These are phyloP conservation scores for Komagataella phaffii DNA, from an alignment of 805 yeast species.

Conservation along the genomic window DNA sequence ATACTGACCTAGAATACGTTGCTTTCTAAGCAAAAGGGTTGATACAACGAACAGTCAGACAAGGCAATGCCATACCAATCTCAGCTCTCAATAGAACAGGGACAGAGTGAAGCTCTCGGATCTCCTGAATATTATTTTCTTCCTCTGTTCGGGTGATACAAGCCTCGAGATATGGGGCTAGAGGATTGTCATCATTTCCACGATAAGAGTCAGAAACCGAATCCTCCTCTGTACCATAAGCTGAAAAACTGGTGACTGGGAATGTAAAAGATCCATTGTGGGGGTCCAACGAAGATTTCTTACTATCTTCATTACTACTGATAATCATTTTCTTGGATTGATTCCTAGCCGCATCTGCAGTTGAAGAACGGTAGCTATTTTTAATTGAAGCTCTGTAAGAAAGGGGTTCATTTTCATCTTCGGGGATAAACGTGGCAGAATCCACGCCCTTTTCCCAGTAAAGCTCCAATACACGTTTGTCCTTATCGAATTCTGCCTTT, in stretches of 20 bases:
- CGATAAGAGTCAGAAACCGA: conserved; percentile 3
- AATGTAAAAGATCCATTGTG: not conserved
- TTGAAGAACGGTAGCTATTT: conserved; percentile 62
- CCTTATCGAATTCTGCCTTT: conserved; percentile 83
- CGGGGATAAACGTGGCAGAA: conserved; percentile 81
- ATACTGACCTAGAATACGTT: conserved; percentile 1
- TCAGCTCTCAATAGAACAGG: conserved; percentile 86
- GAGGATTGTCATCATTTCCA: conserved; percentile 18
- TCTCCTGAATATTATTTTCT: conserved; percentile 61
- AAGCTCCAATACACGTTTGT: conserved; percentile 54
- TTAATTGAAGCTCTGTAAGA: conserved; percentile 69
- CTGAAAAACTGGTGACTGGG: not conserved
- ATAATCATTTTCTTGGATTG: conserved; percentile 20
- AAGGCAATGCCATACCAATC: conserved; percentile 91
- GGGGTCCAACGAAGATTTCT: conserved; percentile 24
- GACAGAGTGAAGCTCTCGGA: conserved; percentile 60
- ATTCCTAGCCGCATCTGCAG: conserved; percentile 55
- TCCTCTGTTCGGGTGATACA: conserved; percentile 51
- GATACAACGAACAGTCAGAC: conserved; percentile 80
- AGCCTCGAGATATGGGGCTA: conserved; percentile 44
- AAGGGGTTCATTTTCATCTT: conserved; percentile 71
- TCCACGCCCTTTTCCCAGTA: conserved; percentile 92
- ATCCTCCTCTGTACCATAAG: not conserved
- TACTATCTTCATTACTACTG: conserved; percentile 15
- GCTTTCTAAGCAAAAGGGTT: conserved; percentile 51